Evolutionary conservation across 1,284 basidiomycete species (phyloP).

Genomic region (Sutorius eximius): DNA sequence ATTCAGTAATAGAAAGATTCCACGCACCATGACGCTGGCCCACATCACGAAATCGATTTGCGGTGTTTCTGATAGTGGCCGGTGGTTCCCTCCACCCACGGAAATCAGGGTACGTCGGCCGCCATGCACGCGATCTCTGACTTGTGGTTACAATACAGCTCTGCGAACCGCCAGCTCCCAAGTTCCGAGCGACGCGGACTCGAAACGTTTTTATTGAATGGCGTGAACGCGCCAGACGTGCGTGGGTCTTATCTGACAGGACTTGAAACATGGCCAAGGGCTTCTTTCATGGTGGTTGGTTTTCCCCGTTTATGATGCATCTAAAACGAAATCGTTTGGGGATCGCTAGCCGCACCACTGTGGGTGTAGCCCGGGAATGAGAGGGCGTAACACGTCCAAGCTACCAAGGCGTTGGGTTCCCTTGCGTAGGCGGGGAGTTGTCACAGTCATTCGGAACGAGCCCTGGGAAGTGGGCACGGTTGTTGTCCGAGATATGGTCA

Average conservation of each 20-base stretch:
- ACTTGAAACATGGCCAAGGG: conserved; percentile 9
- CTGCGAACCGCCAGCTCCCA: no score
- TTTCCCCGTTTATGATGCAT: background rate
- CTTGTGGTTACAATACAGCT: background rate
- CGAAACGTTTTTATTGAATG: background rate
- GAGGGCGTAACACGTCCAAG: background rate
- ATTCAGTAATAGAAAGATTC: background rate
- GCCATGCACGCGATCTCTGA: background rate
- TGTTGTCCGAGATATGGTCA: conserved; percentile 1
- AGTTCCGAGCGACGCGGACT: conserved; percentile 5
- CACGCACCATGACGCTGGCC: background rate
- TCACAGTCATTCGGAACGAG: background rate
- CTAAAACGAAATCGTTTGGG: conserved; percentile 1
- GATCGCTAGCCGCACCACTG: background rate
- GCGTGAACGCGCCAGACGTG: background rate
- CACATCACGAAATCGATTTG: conserved; percentile 1
- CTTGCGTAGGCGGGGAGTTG: background rate
- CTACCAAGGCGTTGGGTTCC: background rate
- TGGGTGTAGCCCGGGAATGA: background rate
- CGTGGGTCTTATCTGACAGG: conserved; percentile 8
- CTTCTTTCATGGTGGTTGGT: background rate
- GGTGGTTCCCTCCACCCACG: conserved; percentile 1
- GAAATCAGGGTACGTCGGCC: conserved; percentile 7
- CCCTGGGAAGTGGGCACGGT: conserved; percentile 5
- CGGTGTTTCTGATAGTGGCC: background rate